Conservation (phyloP, 2,329 filamentous ascomycete species). For the Diaporthe amygdali region DNA sequence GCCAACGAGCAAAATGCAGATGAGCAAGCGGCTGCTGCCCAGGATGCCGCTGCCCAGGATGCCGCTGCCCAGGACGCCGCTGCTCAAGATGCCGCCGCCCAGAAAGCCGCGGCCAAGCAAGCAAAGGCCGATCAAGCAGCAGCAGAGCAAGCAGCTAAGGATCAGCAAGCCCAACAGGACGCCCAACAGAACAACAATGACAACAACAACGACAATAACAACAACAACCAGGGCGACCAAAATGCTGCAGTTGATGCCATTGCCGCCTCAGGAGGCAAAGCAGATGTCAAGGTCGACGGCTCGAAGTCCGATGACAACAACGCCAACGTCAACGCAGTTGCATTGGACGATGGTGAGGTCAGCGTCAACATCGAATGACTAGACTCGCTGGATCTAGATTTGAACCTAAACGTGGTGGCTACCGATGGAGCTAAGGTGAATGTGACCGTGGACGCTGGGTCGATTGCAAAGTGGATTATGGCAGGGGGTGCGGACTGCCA, state of each 20-base stretch:
- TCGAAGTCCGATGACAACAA: not conserved
- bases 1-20: not conserved
- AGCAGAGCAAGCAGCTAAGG: not conserved
- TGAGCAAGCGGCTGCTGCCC: too few species aligned
- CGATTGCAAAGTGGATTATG: not conserved
- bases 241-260: not conserved
- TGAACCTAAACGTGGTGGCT: not conserved
- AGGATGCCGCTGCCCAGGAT: not conserved
- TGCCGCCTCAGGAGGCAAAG: not conserved
- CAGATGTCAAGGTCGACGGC: not conserved
- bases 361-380: not conserved
- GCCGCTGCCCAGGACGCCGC: not conserved
- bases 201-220: not conserved
- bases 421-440: not conserved
- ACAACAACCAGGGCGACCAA: not conserved
- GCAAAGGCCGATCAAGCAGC: not conserved
- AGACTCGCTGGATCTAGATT: slow-evolving; percentile 3
- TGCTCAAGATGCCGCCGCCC: not conserved
- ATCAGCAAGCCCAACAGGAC: not conserved
- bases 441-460: not conserved
- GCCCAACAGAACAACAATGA: not conserved
- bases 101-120: not conserved
- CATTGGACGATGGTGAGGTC: not conserved
- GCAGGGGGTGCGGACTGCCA: not conserved
- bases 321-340: slow-evolving; percentile 2